Conservation (phyloP, 2,329 filamentous ascomycete species). For the Aspergillus luchuensis region DNA sequence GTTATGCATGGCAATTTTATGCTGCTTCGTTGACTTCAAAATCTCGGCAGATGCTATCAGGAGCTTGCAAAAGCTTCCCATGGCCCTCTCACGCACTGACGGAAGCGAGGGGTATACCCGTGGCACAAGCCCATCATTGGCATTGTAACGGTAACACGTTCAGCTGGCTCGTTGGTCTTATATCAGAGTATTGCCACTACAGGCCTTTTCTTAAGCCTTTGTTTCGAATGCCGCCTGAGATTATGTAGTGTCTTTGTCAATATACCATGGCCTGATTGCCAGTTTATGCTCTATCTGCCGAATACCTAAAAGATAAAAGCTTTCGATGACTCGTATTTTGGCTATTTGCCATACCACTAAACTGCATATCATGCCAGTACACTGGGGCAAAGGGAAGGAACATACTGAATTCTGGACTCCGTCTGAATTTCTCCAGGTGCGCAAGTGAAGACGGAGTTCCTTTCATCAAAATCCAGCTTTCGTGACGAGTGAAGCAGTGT, state of each 20-base stretch:
- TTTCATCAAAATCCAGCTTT: background rate
- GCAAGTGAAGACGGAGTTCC: background rate
- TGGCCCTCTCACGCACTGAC: background rate
- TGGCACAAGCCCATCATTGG: background rate
- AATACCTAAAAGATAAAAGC: background rate
- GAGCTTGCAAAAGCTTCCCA: background rate
- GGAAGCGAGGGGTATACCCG: background rate
- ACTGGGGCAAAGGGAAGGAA: slow-evolving; percentile 2
- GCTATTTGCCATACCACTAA: background rate
- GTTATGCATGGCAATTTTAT: background rate
- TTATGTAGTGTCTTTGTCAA: background rate
- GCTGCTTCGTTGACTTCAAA: background rate
- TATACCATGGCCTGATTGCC: background rate
- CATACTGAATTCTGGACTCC: background rate
- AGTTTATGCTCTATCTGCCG: background rate
- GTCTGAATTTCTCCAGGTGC: background rate
- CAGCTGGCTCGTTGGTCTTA: background rate
- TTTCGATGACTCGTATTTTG: background rate
- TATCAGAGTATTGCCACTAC: background rate
- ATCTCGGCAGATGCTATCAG: background rate
- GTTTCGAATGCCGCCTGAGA: background rate
- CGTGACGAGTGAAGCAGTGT: background rate
- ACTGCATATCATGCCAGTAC: slow-evolving; percentile 10
- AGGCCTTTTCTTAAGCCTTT: background rate
- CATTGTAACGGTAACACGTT: slow-evolving; percentile 9